These are phyloP conservation scores for Exophiala sp. DNA, from an alignment of 2,329 filamentous ascomycete genomes.

Conservation along the genomic window DNA sequence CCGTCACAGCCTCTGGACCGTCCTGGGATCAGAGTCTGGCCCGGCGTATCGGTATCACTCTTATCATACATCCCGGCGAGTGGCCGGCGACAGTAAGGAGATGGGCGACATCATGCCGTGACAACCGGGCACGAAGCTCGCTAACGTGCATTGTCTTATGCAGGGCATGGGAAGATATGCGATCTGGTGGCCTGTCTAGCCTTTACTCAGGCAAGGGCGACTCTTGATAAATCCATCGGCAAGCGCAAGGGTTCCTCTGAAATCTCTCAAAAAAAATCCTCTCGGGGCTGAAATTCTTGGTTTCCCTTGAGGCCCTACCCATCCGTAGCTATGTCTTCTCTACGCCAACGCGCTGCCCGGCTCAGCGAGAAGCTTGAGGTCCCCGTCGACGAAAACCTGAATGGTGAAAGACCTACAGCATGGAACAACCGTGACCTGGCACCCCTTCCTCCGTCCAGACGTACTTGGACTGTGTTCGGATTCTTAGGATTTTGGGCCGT, in stretches of 20 bases:
- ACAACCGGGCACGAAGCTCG: not conserved
- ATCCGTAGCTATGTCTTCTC: not conserved
- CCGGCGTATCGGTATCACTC: too few relatives aligned
- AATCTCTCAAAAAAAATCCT: not conserved
- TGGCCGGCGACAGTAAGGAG: not conserved
- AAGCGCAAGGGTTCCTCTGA: not conserved
- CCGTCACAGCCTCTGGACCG: too few relatives aligned
- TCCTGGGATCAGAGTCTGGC: too few relatives aligned
- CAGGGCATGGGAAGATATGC: not conserved
- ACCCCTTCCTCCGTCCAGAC: constrained; percentile 2
- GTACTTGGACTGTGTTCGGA: not conserved
- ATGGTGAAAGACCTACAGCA: constrained; percentile 7
- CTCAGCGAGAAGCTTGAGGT: constrained; percentile 15
- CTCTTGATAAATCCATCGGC: not conserved
- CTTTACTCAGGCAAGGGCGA: not conserved
- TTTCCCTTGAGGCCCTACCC: not conserved
- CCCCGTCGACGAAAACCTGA: constrained; percentile 10
- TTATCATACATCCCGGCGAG: not conserved
- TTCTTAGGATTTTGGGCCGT: not conserved
- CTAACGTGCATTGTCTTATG: not conserved
- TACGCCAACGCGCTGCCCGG: constrained; percentile 7
- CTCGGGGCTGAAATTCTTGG: too few relatives aligned
- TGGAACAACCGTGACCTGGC: constrained; percentile 15
- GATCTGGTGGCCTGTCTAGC: not conserved
- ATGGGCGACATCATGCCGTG: not conserved